A percentile compares a stretch with the other conserved stretches of the same genome.
These are phyloP conservation scores for Clarkia xantiana DNA, from an alignment of 345 rosid genomes.

Conservation along the genomic window DNA sequence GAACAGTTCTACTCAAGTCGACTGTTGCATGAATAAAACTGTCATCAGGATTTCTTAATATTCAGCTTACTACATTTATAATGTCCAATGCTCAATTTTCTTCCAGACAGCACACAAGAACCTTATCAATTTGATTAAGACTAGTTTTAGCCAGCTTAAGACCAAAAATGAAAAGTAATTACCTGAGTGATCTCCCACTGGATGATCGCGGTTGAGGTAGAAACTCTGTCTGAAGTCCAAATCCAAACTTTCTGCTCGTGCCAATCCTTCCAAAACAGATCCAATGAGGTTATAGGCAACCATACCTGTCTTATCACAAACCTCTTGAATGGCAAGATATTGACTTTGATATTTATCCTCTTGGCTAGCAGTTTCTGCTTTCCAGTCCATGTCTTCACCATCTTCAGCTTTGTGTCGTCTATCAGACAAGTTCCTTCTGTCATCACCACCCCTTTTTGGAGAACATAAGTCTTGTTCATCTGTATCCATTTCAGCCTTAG, in stretches of 20 bases:
- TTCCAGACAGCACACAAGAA: too few relatives aligned
- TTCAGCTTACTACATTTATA: too few relatives aligned
- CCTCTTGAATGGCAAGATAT: constrained; percentile 62
- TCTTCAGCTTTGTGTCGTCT: constrained; percentile 17
- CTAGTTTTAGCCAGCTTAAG: too few relatives aligned
- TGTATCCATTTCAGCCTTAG: constrained; percentile 7
- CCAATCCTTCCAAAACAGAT: constrained; percentile 32
- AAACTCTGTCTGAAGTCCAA: constrained; percentile 19
- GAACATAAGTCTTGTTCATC: constrained; percentile 12
- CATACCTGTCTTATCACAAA: constrained; percentile 55
- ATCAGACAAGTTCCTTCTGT: constrained; percentile 3
- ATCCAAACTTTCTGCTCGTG: constrained; percentile 24
- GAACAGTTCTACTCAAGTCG: too few relatives aligned
- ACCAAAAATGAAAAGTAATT: neutral
- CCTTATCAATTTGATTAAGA: too few relatives aligned
- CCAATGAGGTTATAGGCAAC: constrained; percentile 60
- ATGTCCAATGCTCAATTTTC: too few relatives aligned
- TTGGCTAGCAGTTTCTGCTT: constrained; percentile 11
- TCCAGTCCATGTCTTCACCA: constrained; percentile 12
- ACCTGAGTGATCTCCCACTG: constrained; percentile 28
- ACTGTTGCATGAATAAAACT: too few relatives aligned
- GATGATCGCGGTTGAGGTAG: constrained; percentile 35
- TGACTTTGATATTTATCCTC: constrained; percentile 21
- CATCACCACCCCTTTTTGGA: constrained; percentile 5
- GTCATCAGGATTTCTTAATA: too few relatives aligned